Evolutionary conservation across 1,284 basidiomycete species (phyloP).

Genomic region (Ustilago vetiveriae): DNA sequence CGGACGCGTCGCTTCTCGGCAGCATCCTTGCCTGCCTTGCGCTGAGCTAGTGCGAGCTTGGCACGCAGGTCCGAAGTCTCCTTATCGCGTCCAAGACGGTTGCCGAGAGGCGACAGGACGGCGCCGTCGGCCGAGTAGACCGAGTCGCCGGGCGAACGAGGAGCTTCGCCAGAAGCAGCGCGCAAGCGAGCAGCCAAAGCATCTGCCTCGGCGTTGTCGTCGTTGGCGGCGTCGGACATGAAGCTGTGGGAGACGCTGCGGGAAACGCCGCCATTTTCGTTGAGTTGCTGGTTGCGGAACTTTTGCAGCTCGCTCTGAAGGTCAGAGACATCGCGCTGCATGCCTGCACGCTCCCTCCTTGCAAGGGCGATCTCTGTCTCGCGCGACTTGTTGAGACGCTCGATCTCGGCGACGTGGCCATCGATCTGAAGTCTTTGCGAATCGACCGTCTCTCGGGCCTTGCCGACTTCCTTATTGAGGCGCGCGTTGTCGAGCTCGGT

Average conservation of each 20-base stretch:
- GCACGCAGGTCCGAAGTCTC: slow-evolving; percentile 58
- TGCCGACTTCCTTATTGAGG: slow-evolving; percentile 78
- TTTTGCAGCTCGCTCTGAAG: slow-evolving; percentile 77
- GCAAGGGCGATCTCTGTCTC: slow-evolving; percentile 90
- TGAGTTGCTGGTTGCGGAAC: slow-evolving; percentile 43
- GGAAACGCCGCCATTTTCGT: slow-evolving; percentile 28
- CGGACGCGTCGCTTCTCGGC: slow-evolving; percentile 60
- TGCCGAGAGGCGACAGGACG: slow-evolving; percentile 40
- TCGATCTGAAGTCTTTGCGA: slow-evolving; percentile 87
- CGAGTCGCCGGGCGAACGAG: slow-evolving; percentile 43
- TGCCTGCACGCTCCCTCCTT: slow-evolving; percentile 83
- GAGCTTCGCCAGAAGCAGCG: slow-evolving; percentile 32
- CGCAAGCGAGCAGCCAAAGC: slow-evolving; percentile 34
- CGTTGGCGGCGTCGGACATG: slow-evolving; percentile 39
- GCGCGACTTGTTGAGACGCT: slow-evolving; percentile 86
- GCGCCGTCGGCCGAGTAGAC: slow-evolving; percentile 45
- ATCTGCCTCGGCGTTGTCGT: slow-evolving; percentile 38
- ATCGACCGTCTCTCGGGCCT: slow-evolving; percentile 80
- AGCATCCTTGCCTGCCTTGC: slow-evolving; percentile 60
- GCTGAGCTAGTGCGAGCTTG: slow-evolving; percentile 59
- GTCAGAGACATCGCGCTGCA: slow-evolving; percentile 90
- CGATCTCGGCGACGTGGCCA: slow-evolving; percentile 74
- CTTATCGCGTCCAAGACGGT: slow-evolving; percentile 45
- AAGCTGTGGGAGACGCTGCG: slow-evolving; percentile 52
- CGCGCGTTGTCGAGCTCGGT: slow-evolving; percentile 85